Evolutionary conservation across 2,329 filamentous ascomycete species (phyloP).

Genomic region (Cyanodermella asteris): DNA sequence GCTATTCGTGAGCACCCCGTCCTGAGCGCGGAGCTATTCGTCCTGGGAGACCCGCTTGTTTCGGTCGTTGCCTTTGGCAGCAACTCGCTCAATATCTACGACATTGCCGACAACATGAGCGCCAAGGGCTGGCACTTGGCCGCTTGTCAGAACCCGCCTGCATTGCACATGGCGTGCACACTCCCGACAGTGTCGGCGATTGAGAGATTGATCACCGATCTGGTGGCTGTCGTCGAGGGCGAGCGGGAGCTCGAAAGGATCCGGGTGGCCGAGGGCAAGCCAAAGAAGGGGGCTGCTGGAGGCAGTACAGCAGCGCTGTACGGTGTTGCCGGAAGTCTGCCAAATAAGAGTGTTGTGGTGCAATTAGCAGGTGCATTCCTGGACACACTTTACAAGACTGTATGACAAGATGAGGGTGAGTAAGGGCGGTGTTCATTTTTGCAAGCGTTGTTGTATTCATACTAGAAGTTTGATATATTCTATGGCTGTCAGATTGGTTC

Average conservation of each 20-base stretch:
- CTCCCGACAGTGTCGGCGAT: conserved; percentile 63
- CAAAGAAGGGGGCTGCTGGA: conserved; percentile 31
- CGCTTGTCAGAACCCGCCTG: conserved; percentile 72
- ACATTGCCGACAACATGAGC: conserved; percentile 75
- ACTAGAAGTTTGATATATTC: too few species aligned
- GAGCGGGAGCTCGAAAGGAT: conserved; percentile 67
- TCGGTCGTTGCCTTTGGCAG: conserved; percentile 75
- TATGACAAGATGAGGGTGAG: not conserved
- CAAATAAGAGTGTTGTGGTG: conserved; percentile 86
- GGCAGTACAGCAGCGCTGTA: conserved; percentile 78
- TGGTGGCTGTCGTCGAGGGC: conserved; percentile 33
- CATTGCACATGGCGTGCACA: conserved; percentile 86
- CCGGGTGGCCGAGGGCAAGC: conserved; percentile 37
- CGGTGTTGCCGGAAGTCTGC: conserved; percentile 81
- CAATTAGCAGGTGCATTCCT: conserved; percentile 79
- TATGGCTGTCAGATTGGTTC: too few species aligned
- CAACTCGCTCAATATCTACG: conserved; percentile 77
- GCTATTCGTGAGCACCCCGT: conserved; percentile 48
- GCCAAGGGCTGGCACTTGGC: conserved; percentile 86
- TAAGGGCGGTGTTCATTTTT: not conserved
- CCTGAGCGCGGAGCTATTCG: conserved; percentile 49
- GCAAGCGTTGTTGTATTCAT: too few species aligned
- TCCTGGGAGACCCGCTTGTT: conserved; percentile 71
- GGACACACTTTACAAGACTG: conserved; percentile 64
- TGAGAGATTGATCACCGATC: conserved; percentile 55